A percentile compares a stretch with the other conserved stretches of the same genome.
Conservation (phyloP, 1,284 basidiomycete genomes). For the Tremellales sp. region DNA sequence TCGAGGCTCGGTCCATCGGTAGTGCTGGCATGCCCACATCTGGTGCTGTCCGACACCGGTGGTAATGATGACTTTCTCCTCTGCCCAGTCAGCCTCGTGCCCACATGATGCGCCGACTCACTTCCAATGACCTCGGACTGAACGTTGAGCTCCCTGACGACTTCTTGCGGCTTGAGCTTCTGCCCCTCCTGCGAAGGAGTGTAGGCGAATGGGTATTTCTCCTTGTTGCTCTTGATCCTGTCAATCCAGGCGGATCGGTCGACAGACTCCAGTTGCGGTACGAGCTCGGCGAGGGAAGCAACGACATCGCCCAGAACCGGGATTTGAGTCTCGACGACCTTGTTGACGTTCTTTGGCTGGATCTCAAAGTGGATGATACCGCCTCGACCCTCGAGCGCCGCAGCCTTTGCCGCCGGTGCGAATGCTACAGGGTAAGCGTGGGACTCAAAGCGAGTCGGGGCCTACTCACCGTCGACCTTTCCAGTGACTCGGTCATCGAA, state of each 20-base stretch:
- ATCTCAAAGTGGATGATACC: constrained; percentile 99
- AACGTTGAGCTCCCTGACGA: constrained; percentile 83
- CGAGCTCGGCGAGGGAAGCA: constrained; percentile 71
- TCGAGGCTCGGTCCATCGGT: constrained; percentile 80
- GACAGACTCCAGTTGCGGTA: constrained; percentile 67
- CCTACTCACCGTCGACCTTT: constrained; percentile 62
- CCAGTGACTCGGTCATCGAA: constrained; percentile 99
- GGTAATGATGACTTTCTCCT: constrained; percentile 82
- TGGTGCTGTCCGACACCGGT: constrained; percentile 99
- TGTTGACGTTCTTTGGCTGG: constrained; percentile 98
- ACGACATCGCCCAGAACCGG: constrained; percentile 92
- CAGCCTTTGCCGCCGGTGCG: constrained; percentile 83
- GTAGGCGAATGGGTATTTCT: constrained; percentile 85
- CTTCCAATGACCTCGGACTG: constrained; percentile 60
- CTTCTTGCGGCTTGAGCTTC: constrained; percentile 92
- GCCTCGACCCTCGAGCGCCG: constrained; percentile 78
- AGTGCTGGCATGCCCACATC: constrained; percentile 98
- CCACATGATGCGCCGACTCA: constrained; percentile 15
- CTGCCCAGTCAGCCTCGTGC: constrained; percentile 41
- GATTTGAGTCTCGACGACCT: constrained; percentile 91
- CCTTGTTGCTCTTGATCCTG: constrained; percentile 81
- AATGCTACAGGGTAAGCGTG: constrained; percentile 54
- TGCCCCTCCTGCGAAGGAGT: constrained; percentile 61
- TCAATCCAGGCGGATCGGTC: constrained; percentile 75
- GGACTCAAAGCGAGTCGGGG: background rate